Evolutionary conservation across 345 rosid genomes (phyloP).

Genomic region (Erodium maritimum): DNA sequence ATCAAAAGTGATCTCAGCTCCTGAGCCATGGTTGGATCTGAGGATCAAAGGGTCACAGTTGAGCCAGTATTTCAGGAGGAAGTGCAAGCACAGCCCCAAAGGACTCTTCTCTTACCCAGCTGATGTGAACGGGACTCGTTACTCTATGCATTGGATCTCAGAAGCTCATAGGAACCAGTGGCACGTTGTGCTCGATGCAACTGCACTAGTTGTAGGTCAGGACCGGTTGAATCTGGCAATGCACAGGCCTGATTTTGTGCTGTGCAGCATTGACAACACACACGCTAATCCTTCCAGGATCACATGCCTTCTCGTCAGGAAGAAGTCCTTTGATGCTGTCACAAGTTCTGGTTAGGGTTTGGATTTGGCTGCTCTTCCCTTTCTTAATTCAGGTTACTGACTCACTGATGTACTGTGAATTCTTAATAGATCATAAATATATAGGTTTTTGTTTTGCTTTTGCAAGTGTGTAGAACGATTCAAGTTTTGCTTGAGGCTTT

Average conservation of each 20-base stretch:
- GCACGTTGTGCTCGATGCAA: conserved; percentile 61
- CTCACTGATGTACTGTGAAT: no score
- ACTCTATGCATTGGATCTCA: conserved; percentile 63
- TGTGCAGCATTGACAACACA: conserved; percentile 39
- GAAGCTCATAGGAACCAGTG: conserved; percentile 65
- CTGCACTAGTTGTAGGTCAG: conserved; percentile 35
- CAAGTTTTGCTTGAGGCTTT: no score
- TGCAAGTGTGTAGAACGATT: no score
- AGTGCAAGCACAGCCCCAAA: conserved; percentile 51
- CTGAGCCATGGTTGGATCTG: conserved; percentile 61
- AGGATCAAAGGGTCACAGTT: conserved; percentile 71
- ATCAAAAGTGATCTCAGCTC: conserved; percentile 49
- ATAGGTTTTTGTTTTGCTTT: no score
- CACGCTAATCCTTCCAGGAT: conserved; percentile 35
- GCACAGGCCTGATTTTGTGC: conserved; percentile 50
- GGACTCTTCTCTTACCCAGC: conserved; percentile 59
- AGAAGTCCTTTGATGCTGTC: no score
- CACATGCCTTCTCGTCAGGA: no score
- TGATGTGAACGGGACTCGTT: conserved; percentile 40
- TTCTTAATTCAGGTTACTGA: no score
- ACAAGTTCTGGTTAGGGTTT: conserved; percentile 15
- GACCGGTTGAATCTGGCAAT: conserved; percentile 45
- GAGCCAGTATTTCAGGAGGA: conserved; percentile 59
- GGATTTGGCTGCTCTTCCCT: no score
- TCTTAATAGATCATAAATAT: no score